phyloP scores from a whole-genome alignment of 129 eudicot genomes.

The Tanacetum coccineum region DNA sequence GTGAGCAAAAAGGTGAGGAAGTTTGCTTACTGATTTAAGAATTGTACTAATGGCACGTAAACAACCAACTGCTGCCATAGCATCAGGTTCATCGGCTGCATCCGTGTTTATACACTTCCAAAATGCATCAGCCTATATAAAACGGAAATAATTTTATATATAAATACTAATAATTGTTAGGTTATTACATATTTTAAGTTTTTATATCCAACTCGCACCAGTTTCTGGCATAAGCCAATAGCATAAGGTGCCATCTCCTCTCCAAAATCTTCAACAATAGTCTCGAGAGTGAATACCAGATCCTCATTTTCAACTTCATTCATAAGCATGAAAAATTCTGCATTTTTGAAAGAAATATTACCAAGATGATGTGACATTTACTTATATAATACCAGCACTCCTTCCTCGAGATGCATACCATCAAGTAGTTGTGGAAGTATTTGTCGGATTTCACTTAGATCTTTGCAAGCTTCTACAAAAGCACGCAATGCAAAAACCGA shows the following conservation, averaged over 20 bases:
- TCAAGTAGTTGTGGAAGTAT: constrained; percentile 96
- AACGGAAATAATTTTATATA: neutral
- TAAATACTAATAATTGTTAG: constrained; percentile 5
- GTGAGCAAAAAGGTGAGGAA: constrained; percentile 74
- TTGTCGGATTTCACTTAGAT: constrained; percentile 82
- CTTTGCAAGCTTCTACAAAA: constrained; percentile 95
- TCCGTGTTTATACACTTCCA: constrained; percentile 88
- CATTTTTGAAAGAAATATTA: neutral
- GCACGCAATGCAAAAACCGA: constrained; percentile 95
- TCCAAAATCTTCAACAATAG: constrained; percentile 95
- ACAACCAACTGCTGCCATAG: constrained; percentile 97
- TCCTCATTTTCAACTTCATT: constrained; percentile 98
- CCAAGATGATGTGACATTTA: neutral
- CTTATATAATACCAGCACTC: neutral
- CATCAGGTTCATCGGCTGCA: constrained; percentile 83
- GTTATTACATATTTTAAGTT: neutral
- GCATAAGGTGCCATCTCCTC: constrained; percentile 99
- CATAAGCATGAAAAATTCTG: constrained; percentile 93
- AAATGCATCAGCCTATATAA: constrained; percentile 80
- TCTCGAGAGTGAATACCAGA: constrained; percentile 97
- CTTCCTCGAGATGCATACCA: constrained; percentile 37
- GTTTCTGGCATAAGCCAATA: constrained; percentile 90
- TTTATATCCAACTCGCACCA: constrained; percentile 40
- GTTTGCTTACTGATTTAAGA: constrained; percentile 89
- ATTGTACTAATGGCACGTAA: constrained; percentile 97